Base-by-base conservation (phyloP, 2,329 filamentous ascomycete genomes). In the Drechslera avenae region DNA sequence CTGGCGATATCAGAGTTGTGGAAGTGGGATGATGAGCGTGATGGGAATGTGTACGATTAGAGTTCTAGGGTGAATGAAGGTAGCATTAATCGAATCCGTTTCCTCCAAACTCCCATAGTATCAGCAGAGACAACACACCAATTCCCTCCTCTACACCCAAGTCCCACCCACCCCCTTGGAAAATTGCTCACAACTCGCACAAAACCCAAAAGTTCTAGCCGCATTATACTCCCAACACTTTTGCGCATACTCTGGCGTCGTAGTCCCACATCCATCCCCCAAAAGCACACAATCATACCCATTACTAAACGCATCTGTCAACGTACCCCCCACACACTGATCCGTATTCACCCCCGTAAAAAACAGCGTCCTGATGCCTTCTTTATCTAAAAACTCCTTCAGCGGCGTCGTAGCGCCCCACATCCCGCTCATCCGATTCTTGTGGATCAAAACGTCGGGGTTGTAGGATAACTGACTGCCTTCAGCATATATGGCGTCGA, bases 301-400 rank as follows among this genome's bases (percentile, higher is more conserved):
- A 56, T 72, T 73, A 47, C 67, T 73, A 54, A 75, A 77, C 5
- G 73, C 70, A 57, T 76, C 75, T 8, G 69, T 74, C 44, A 76
- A 52, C 5, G 74, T 76, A 0, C 74, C 74, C 2, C 75, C 69
- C 12, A 77, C 68, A 48, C 75, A 76, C 57, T 76, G 75, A 59
- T 76, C 74, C 31, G 75, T 76, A 57, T 77, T 76, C 12, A 77
- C 72, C 3, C 75, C 75, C 2, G 73, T 64, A 48, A 77, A 76
- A 2, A 76, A 62, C 47, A 75, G 54, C 10, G 74, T 76, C 60
- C 65, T 67, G 49, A 76, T 73, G 2, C 70, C 72, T 35, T 73
- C 68, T 40, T 67, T 53, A n/a, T 71, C 62, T 14, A 76, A 49
- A 59, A 72, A 76, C 46, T 68, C 63, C 53, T 76, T 68, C 35